Percentiles rank a stretch among this genome's conserved stretches.
Evolutionary conservation across 2,329 filamentous ascomycete genomes (phyloP).

Genomic region (Aspergillus sp.): DNA sequence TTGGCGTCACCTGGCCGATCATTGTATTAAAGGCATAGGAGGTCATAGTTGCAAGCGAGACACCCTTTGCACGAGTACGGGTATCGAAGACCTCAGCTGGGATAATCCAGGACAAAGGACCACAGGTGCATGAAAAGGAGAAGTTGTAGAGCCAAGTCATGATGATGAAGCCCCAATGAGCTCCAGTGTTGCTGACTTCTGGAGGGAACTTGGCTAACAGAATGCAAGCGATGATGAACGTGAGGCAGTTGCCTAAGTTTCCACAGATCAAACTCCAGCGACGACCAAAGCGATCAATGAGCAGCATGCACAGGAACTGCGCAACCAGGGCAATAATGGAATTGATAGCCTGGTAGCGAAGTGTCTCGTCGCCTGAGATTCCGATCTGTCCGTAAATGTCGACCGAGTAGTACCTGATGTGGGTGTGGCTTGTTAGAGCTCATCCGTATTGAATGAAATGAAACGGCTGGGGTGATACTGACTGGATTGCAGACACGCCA

Average conservation of each 20-base stretch:
- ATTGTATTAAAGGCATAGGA: slow-evolving; percentile 75
- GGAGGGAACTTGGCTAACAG: slow-evolving; percentile 63
- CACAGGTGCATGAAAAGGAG: slow-evolving; percentile 69
- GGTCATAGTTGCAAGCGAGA: slow-evolving; percentile 71
- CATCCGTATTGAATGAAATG: not conserved
- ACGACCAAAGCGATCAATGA: slow-evolving; percentile 67
- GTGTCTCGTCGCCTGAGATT: slow-evolving; percentile 62
- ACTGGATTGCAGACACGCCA: slow-evolving; percentile 69
- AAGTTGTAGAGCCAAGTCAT: slow-evolving; percentile 81
- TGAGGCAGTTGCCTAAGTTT: slow-evolving; percentile 69
- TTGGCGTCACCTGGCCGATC: slow-evolving; percentile 68
- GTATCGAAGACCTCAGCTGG: slow-evolving; percentile 74
- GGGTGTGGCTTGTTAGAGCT: not conserved
- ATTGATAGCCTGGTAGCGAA: slow-evolving; percentile 75
- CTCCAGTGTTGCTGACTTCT: slow-evolving; percentile 40
- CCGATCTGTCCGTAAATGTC: slow-evolving; percentile 68
- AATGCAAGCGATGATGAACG: slow-evolving; percentile 67
- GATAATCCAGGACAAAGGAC: slow-evolving; percentile 63
- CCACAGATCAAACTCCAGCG: slow-evolving; percentile 71
- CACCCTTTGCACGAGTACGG: slow-evolving; percentile 70
- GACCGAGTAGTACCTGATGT: slow-evolving; percentile 62
- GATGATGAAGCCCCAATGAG: slow-evolving; percentile 62
- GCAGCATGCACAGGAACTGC: slow-evolving; percentile 65
- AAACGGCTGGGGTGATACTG: slow-evolving; percentile 11
- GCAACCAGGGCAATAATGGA: slow-evolving; percentile 68